Evolutionary conservation across 805 yeast species (phyloP).

Genomic region (Starmera dryadoides): DNA sequence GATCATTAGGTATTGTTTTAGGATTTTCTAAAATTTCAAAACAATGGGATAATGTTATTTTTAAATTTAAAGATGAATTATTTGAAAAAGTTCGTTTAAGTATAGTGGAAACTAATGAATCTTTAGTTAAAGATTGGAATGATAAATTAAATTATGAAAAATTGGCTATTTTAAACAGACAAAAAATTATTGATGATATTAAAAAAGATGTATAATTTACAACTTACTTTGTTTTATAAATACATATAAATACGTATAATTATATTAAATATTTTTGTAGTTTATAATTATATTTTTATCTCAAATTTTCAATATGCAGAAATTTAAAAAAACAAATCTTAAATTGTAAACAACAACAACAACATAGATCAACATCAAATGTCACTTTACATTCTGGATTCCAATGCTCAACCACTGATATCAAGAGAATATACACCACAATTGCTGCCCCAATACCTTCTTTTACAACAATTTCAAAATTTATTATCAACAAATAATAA

Average conservation of each 20-base stretch:
- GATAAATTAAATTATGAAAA: slow-evolving; percentile 13
- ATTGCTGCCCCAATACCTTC: slow-evolving; percentile 32
- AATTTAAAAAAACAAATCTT: too few relatives aligned
- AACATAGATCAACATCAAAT: neutral
- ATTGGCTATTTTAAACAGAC: neutral
- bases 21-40: slow-evolving; percentile 26
- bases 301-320: too few relatives aligned
- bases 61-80: slow-evolving; percentile 15
- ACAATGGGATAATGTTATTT: slow-evolving; percentile 19
- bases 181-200: neutral
- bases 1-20: slow-evolving; percentile 21
- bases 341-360: too few relatives aligned
- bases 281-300: too few relatives aligned
- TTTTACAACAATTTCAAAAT: slow-evolving; percentile 12
- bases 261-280: too few relatives aligned
- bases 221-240: too few relatives aligned
- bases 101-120: slow-evolving; percentile 12
- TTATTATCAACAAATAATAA: slow-evolving; percentile 20
- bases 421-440: slow-evolving; percentile 70
- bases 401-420: slow-evolving; percentile 59
- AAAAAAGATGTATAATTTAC: neutral
- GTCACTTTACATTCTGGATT: slow-evolving; percentile 52
- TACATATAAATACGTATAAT: too few relatives aligned
- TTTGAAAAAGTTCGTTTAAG: slow-evolving; percentile 18
- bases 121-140: slow-evolving; percentile 14